Evolutionary conservation across 1,284 basidiomycete species (phyloP), one percentile per base, ranked within the genome.

Genomic region (Filobasidium uniguttulatum): DNA sequence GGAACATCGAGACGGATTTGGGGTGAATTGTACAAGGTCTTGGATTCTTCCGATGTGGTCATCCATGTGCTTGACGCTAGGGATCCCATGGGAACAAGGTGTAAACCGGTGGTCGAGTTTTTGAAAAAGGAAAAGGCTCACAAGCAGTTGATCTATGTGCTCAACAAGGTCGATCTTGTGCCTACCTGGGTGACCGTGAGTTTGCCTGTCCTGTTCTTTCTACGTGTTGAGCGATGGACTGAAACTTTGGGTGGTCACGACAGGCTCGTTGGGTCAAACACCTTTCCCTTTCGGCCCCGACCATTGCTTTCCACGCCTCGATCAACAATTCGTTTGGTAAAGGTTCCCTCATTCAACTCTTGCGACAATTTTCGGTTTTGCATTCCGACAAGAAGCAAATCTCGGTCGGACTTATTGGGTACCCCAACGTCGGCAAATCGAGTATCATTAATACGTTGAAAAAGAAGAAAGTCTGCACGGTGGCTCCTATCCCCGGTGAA

Each of bases 351-450:
- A 98, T 98, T 62, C 90, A 96, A 69, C 79, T 98, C 31, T 77
- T 99, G 37, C 82, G 94, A 29, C 93, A 98, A 67, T 99, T 98
- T 70, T 87, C 89, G 9, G 86, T 88, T 56, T 78, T 98, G 31
- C 93, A 97, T 71, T 88, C 89, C 12, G 94, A 98, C 75, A 96
- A 94, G 76, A 98, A 97, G 72, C 93, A 98, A 70, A 97, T 99
- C 64, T 93, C 88, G 29, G 89, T 99, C 56, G 93, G 93, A 9
- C 89, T 98, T 65, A 79, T 99, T 58, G 93, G 94, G 45, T 99
- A 99, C 70, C 93, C 94, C 4, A 98, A 99, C 67, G 90, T 96
- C 49, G 93, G 94, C 43, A 99, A 98, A 72, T 88, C 84, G 56
- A 85, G 82, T 61, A 88, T 98, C 58, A 98, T 98, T 73, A 98